These are phyloP conservation scores for Halophytophthora batemanensis DNA, from an alignment of 352 stramenopile species.

Conservation along the genomic window DNA sequence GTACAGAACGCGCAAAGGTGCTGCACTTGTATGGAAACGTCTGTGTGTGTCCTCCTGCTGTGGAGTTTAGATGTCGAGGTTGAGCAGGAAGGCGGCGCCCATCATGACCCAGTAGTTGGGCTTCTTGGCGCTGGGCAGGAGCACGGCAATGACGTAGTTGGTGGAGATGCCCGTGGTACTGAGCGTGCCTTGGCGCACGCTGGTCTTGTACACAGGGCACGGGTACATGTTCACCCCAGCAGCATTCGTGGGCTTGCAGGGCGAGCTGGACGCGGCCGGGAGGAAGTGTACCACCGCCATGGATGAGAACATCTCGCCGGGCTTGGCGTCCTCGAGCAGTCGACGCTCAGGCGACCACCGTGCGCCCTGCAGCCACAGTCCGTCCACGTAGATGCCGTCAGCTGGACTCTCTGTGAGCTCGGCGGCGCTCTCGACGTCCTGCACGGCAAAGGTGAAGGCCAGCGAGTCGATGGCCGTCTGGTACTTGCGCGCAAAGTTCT, in stretches of 20 bases:
- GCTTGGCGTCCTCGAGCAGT: slow-evolving; percentile 76
- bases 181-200: slow-evolving; percentile 87
- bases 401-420: slow-evolving; percentile 63
- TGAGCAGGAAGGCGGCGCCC: slow-evolving; percentile 91
- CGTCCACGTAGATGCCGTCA: slow-evolving; percentile 92
- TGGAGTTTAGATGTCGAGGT: slow-evolving; percentile 74
- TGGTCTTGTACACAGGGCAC: slow-evolving; percentile 95
- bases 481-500: slow-evolving; percentile 95
- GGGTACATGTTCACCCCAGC: slow-evolving; percentile 59
- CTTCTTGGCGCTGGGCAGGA: slow-evolving; percentile 78
- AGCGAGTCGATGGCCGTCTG: slow-evolving; percentile 93
- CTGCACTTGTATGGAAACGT: background rate
- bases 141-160: slow-evolving; percentile 93
- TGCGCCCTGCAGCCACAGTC: slow-evolving; percentile 86
- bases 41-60: too few relatives aligned
- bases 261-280: slow-evolving; percentile 46
- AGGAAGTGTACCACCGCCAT: slow-evolving; percentile 91
- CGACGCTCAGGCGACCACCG: slow-evolving; percentile 75
- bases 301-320: slow-evolving; percentile 91
- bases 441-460: slow-evolving; percentile 88
- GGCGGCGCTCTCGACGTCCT: slow-evolving; percentile 54
- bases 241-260: slow-evolving; percentile 28
- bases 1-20: too few relatives aligned
- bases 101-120: slow-evolving; percentile 92
- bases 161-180: slow-evolving; percentile 93